Evolutionary conservation across 805 yeast genomes (phyloP), one percentile per base, ranked within the genome.

Genomic region (Metschnikowia kunwiensis): DNA sequence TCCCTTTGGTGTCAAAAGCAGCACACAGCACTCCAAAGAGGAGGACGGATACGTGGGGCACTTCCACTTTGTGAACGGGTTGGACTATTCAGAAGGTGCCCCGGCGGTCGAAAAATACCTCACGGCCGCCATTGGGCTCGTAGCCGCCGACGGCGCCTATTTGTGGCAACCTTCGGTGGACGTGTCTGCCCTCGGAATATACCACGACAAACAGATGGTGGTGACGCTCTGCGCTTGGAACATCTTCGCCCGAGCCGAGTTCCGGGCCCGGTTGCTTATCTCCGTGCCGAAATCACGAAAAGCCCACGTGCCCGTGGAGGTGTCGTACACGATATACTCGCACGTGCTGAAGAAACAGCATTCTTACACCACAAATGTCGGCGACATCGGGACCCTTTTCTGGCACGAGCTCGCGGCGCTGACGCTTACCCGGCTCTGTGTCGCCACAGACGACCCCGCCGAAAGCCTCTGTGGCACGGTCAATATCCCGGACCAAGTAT

Each of bases 151-250:
- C 13, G 41, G 36, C 21, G 51, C 39, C 13, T 53, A 51, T 40
- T 40, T 34, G 24, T 51, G 58, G 47, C 39, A 34, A 24, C 44
- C 45, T 5, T 25, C 13, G 19, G 36, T 34, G 8, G 43, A 33
- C 18, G 32, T 27, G 7, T 9, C 14, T 7, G 14, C 35, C 15
- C 32, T 32, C 7, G 46, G 48, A 23, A 21, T 26, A 4, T 30
- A 32, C 27, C 23, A 53, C 56, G 21, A 50, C 53, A 12, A 53
- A 38, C 44, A 60, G 49, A 42, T 73, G 30, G 55, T 56, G 32
- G 74, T 74, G 15, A 79, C 86, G 0, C 78, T 70, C 46, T 82
- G 87, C 57, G 60, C 80, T 11, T 86, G 79, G 63, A 89, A 93
- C 58, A 71, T 82, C 13, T 86, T 93, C 51, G 65, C 78, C 24